A percentile compares a stretch with the other conserved stretches of the same genome.
These are phyloP conservation scores for Thelephora aurantiotincta DNA, from an alignment of 768 basidiomycete species.

Conservation along the genomic window DNA sequence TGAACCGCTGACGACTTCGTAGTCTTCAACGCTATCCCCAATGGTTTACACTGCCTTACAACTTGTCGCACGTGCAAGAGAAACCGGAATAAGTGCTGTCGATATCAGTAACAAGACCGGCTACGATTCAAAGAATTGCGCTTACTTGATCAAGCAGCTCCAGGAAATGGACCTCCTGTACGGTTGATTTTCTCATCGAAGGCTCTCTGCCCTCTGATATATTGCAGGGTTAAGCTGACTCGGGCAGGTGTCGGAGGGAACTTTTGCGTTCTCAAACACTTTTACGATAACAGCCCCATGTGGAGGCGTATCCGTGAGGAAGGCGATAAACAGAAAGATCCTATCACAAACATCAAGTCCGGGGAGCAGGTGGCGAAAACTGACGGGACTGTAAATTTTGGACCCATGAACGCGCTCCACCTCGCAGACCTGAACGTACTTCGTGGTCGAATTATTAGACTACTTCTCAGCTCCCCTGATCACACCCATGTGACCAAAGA, in stretches of 20 bases:
- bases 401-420: constrained; percentile 65
- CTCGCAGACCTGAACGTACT: constrained; percentile 64
- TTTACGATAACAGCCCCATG: constrained; percentile 59
- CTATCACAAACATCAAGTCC: constrained; percentile 11
- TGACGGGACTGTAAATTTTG: constrained; percentile 32
- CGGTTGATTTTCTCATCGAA: constrained; percentile 12
- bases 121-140: constrained; percentile 84
- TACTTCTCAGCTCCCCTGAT: constrained; percentile 58
- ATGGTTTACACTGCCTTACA: constrained; percentile 81
- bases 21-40: constrained; percentile 72
- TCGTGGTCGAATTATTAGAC: constrained; percentile 52
- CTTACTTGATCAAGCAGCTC: constrained; percentile 71
- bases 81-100: constrained; percentile 64
- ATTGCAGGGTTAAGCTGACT: constrained; percentile 54
- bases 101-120: constrained; percentile 63
- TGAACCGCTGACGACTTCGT: not conserved
- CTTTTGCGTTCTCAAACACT: constrained; percentile 73
- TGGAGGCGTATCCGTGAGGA: constrained; percentile 72
- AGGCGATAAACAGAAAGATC: constrained; percentile 19
- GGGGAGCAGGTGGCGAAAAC: constrained; percentile 9
- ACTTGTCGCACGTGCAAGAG: constrained; percentile 69
- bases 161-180: constrained; percentile 64
- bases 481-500: constrained; percentile 62
- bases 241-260: constrained; percentile 66
- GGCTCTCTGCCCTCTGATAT: not conserved